Evolutionary conservation across 1,284 basidiomycete species (phyloP), one percentile per base, ranked within the genome.

Genomic region (Gymnopus androsaceus): DNA sequence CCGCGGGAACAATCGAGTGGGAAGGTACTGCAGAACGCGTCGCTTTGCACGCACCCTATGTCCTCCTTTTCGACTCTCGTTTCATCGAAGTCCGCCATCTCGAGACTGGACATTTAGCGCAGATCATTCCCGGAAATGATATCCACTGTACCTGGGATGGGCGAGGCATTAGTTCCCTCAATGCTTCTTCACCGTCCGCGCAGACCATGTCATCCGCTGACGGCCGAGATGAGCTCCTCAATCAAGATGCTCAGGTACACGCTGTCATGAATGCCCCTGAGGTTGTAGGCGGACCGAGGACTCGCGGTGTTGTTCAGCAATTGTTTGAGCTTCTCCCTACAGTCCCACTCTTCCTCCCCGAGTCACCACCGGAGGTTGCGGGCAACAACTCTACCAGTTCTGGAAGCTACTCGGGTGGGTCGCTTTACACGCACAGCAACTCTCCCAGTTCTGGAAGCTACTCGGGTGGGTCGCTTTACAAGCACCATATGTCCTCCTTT

Each of bases 51-150:
- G 85, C 89, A 48, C 93, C 94, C 0, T 95, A 95, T 64, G 80
- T 98, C 50, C 81, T 98, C 17, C 86, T 96, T 33, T 94, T 98
- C 72, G 94, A 96, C 68, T 79, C 85, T 15, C 87, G 92, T 28
- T 98, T 98, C 74, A 90, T 98, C 67, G 95, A 98, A 73, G 84
- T 98, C 40, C 85, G 95, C 30, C 90, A 97, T 67, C 82, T 90
- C 63, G 76, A 84, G 60, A 87, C 82, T 1, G 88, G 90, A 33
- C 81, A 86, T 36, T 79, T 92, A 12, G 77, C 87, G 14, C 88
- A 94, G 72, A 87, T 92, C 67, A 86, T 93, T 60, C 81, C 85
- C 0, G 89, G 88, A 23, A 80, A 79, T 56, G 89, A 92, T 66
- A 75, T 92, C 34, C 80, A 84, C 28, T 88, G 85, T 63, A 81